Evolutionary conservation across 2,329 filamentous ascomycete species (phyloP), one percentile per base, ranked within the genome.

Genomic region (Fusarium coffeatum): DNA sequence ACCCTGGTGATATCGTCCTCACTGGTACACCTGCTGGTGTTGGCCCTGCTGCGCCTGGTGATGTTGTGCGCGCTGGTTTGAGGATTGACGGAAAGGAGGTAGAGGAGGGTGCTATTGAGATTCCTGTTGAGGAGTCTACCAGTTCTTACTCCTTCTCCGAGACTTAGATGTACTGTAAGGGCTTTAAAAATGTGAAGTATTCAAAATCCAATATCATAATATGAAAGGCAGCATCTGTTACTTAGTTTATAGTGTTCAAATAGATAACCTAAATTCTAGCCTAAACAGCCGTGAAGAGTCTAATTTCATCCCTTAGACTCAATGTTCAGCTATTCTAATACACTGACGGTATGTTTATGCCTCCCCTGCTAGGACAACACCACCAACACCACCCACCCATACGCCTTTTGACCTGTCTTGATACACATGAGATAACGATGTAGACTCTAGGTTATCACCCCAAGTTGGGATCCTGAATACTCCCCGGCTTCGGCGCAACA

Each of bases 21-120:
- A 99, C 96, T n/a, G 96, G 96, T 20, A 99, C 96, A 53, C 96
- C 96, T 51, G 98, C 98, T 83, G 96, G 96, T 15, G 96, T 99
- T 3, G 96, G 96, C 2, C 86, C 90, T 22, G 94, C 97, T 3
- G 88, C 90, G 64, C 89, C 92, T 2, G 96, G 96, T 4, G 94
- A 99, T 82, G 85, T 95, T 32, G 93, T 99, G 87, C 90, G 87
- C 69, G 94, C 93, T 27, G 94, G 94, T 6, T 85, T 98, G 72
- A 90, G 88, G 78, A 89, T 97, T 30, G 85, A 87, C 60, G 94
- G 94, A 40, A 90, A 91, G 83, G 93, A 97, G 83, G 81, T 98
- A 32, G 89, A 94, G 78, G 92, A 97, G 84, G 93, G 92, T 34
- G 90, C 84, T 77, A 92, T 98, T 70, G 92, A 97, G 82, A 92